These are phyloP conservation scores for Buddleja alternifolia DNA, from an alignment of 257 asterid genomes.

Conservation along the genomic window DNA sequence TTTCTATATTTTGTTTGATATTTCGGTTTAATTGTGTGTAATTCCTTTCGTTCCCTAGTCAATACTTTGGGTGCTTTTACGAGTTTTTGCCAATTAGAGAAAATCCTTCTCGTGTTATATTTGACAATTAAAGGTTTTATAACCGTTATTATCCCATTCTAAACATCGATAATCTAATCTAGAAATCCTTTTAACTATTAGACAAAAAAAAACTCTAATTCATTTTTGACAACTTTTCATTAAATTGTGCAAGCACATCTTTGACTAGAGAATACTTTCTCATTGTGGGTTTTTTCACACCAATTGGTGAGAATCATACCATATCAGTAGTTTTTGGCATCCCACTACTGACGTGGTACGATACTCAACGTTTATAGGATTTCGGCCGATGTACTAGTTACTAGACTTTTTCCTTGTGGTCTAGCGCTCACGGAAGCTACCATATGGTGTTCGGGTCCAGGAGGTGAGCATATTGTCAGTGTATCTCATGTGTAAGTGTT, in stretches of 20 bases:
- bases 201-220: not conserved
- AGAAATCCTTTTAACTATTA: not conserved
- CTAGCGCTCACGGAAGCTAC: not conserved
- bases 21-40: not conserved
- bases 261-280: constrained; percentile 81
- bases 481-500: constrained; percentile 9
- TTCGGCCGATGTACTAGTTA: too few species aligned
- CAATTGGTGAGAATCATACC: too few species aligned
- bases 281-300: too few species aligned
- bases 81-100: not conserved
- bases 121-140: not conserved
- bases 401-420: constrained; percentile 32
- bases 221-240: constrained; percentile 20
- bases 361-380: too few species aligned
- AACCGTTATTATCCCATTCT: not conserved
- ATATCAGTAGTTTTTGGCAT: too few species aligned
- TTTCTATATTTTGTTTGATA: not conserved
- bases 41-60: not conserved
- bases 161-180: not conserved
- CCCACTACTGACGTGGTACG: too few species aligned
- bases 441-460: not conserved
- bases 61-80: not conserved
- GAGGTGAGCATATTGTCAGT: constrained; percentile 6
- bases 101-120: not conserved
- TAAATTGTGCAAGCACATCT: constrained; percentile 70